A percentile compares a stretch with the other conserved stretches of the same genome.
Conservation (phyloP, 345 rosid genomes). For the Turritis glabra region DNA sequence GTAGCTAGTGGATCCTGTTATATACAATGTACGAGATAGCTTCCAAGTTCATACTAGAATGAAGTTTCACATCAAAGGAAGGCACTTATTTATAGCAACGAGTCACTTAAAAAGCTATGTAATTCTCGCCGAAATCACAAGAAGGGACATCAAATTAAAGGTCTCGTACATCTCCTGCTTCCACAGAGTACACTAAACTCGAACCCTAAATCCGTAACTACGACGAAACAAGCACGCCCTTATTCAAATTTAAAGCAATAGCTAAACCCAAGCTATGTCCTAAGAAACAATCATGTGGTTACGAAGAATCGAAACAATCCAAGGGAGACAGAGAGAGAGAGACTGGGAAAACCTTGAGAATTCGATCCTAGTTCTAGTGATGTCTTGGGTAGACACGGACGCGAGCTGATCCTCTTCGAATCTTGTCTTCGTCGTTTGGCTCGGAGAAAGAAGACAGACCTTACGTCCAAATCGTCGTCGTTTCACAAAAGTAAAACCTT, state of each 20-base stretch:
- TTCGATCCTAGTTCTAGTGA: conserved; percentile 78
- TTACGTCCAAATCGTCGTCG: too few relatives aligned
- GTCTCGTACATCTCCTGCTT: neutral
- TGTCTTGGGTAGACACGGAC: conserved; percentile 81
- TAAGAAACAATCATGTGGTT: neutral
- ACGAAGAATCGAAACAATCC: neutral
- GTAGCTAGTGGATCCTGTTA: too few relatives aligned
- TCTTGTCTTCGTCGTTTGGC: conserved; percentile 51
- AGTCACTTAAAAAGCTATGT: too few relatives aligned
- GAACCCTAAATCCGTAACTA: conserved; percentile 20
- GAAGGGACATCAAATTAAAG: conserved; percentile 1
- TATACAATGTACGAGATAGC: too few relatives aligned
- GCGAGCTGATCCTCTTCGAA: conserved; percentile 89
- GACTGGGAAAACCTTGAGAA: conserved; percentile 59
- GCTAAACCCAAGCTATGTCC: neutral
- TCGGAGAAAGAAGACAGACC: too few relatives aligned
- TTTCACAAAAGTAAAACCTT: too few relatives aligned
- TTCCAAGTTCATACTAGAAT: too few relatives aligned
- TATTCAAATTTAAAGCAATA: neutral
- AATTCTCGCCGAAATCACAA: too few relatives aligned
- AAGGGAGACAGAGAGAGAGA: conserved; percentile 22
- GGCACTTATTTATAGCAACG: too few relatives aligned
- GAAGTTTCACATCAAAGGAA: too few relatives aligned
- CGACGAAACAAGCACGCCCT: neutral
- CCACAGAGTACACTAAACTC: neutral